Conservation (phyloP, 2,329 filamentous ascomycete species). For the Colletotrichum caudatum region DNA sequence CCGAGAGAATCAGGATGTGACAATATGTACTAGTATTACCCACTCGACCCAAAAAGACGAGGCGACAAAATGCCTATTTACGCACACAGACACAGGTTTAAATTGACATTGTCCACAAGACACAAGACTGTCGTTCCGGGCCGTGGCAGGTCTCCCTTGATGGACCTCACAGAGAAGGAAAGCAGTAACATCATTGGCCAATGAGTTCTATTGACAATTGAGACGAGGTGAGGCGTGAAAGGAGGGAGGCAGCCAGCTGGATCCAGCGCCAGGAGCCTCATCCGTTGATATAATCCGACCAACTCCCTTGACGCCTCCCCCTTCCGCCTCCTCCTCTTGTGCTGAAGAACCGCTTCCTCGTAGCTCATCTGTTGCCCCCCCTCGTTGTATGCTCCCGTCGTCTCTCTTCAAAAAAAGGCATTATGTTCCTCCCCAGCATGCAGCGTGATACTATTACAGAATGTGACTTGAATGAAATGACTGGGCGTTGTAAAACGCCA, state of each 20-base stretch:
- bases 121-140: neutral
- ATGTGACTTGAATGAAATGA: conserved; percentile 11
- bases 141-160: neutral
- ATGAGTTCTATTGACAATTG: neutral
- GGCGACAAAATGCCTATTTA: conserved; percentile 7
- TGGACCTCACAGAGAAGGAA: neutral
- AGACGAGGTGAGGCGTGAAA: neutral
- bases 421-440: conserved; percentile 20
- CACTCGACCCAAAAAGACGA: conserved; percentile 26
- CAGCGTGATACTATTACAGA: conserved; percentile 34
- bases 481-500: conserved; percentile 15
- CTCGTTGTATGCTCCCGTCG: neutral
- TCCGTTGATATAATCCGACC: neutral
- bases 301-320: neutral
- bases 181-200: neutral
- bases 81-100: conserved; percentile 1
- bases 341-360: neutral
- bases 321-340: neutral
- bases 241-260: neutral
- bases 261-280: neutral
- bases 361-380: conserved; percentile 4
- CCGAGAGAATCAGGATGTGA: conserved; percentile 30
- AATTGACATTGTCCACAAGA: conserved; percentile 1
- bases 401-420: conserved; percentile 1
- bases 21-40: conserved; percentile 41